Base-by-base conservation (phyloP, 768 basidiomycete genomes). In the Russula compacta region DNA sequence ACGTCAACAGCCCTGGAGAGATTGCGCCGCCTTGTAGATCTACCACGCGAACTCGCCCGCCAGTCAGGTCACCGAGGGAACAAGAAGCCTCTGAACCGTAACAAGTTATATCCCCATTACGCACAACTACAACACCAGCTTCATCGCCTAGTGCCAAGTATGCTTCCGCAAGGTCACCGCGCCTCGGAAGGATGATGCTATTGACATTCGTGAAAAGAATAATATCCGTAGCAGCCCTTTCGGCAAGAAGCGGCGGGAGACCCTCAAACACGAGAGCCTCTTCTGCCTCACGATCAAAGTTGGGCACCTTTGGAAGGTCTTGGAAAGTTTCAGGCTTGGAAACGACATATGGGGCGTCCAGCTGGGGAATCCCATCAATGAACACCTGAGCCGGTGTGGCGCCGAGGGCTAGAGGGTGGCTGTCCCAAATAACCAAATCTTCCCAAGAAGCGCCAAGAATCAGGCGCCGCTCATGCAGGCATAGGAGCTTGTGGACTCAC, bases 371-470 rank as follows among this genome's bases (percentile, higher is more conserved):
- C 3, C 92, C 92, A 67, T 95, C 92, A 61, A 93, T 89, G 78
- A 85, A 95, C 32, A 92, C 89, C 67, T 93, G 90, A 4, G 75
- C 71, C 0, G 92, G 92, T 1, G 89, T 92, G 0, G 91, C 86
- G 21, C 90, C 91, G 4, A 93, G 76, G 0, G 81, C 69, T 29
- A 95, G 77, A 0, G 91, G 92, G 70, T 92, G 89, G 4, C 81
- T 82, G 60, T 89, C 85, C 86, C 87, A 89, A 12, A 81, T 70
- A n/a, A 81, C 79, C 24, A 81, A 46, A 67, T 82, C 75, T 76
- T 89, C 77, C 4, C 90, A 90, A 0, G 89, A 84, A 21, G 89
- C 88, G 21, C 88, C 88, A 11, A 93, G 5, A 29, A 39, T 53
- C 47, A 58, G 60, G 56, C 56, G 50, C 61, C 21, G 33, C 35